Conservation (phyloP, 768 basidiomycete species). For the Kockovaella imperatae region DNA sequence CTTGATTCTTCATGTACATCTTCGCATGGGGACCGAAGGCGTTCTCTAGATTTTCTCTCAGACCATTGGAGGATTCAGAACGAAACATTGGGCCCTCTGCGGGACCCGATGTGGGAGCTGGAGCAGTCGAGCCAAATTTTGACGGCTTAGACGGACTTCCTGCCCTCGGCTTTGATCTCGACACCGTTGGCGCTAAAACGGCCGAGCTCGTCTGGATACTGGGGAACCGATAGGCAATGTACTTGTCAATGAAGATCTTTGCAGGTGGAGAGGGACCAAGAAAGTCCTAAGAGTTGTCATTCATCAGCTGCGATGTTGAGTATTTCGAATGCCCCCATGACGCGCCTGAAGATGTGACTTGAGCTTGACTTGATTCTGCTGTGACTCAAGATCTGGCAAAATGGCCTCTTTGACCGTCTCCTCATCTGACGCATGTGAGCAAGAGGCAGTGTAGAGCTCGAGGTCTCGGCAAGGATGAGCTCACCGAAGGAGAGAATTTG, state of each 20-base stretch:
- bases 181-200: background rate
- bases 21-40: constrained; percentile 34
- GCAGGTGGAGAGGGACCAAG: constrained; percentile 31
- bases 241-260: constrained; percentile 30
- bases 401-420: constrained; percentile 33
- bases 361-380: constrained; percentile 23
- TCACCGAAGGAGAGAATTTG: constrained; percentile 25
- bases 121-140: background rate
- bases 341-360: constrained; percentile 35
- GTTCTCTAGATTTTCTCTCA: constrained; percentile 16
- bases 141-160: background rate
- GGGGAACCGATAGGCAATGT: constrained; percentile 32
- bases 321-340: background rate
- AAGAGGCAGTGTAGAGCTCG: background rate
- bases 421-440: constrained; percentile 20
- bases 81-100: background rate
- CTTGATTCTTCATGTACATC: constrained; percentile 37
- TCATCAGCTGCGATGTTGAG: too few relatives aligned
- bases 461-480: constrained; percentile 1
- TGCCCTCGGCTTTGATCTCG: background rate
- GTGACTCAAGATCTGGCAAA: constrained; percentile 34
- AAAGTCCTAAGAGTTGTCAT: constrained; percentile 25
- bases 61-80: background rate
- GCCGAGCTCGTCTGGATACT: constrained; percentile 4
- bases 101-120: background rate